A percentile compares a stretch with the other conserved stretches of the same genome.
These are phyloP conservation scores for Rhynchospora pubera DNA, from an alignment of 176 grass and related monocot genomes.

Conservation along the genomic window DNA sequence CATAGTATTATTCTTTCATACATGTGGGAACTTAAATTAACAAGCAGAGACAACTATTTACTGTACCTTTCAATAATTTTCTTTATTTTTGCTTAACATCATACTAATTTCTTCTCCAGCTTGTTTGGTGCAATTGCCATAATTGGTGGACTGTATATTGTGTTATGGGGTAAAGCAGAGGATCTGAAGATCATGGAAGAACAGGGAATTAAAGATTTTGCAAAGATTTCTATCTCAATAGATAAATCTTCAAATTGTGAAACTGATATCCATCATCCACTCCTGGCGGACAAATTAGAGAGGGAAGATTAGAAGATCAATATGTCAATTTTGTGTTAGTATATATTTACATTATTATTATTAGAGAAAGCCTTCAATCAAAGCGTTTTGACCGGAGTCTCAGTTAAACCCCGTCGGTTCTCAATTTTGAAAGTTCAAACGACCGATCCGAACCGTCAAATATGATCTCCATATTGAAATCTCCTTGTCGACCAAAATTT, in stretches of 20 bases:
- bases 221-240: neutral
- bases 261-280: slow-evolving; percentile 16
- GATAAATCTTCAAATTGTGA: neutral
- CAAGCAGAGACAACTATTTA: too few species aligned
- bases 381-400: too few species aligned
- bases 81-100: neutral
- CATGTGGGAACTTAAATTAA: too few species aligned
- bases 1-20: neutral
- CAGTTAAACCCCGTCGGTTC: too few species aligned
- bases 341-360: neutral
- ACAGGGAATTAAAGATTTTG: neutral
- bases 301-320: neutral
- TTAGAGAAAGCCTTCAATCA: too few species aligned
- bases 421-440: too few species aligned
- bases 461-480: too few species aligned
- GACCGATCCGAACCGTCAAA: too few species aligned
- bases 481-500: too few species aligned
- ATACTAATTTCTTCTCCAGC: slow-evolving; percentile 4
- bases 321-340: neutral
- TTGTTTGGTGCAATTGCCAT: slow-evolving; percentile 26
- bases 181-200: neutral
- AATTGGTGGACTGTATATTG: slow-evolving; percentile 28
- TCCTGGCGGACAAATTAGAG: slow-evolving; percentile 13
- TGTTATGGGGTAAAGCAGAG: slow-evolving; percentile 38
- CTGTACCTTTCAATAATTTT: neutral